Percentiles rank a stretch among this genome's conserved stretches.
These are phyloP conservation scores for Phlebiopsis flavidoalba DNA, from an alignment of 768 basidiomycete species.

Conservation along the genomic window DNA sequence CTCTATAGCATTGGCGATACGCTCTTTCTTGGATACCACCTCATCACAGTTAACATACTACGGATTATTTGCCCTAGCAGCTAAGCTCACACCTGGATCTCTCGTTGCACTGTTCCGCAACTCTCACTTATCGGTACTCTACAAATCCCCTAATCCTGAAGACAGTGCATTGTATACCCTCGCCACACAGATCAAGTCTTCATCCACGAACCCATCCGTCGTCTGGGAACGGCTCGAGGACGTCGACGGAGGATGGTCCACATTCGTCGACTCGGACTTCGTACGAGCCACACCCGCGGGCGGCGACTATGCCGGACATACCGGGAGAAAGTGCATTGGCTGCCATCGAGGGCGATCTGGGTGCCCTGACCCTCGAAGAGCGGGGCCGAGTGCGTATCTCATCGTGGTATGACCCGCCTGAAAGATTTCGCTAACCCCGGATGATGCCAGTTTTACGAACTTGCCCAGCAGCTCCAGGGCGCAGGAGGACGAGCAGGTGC, in stretches of 20 bases:
- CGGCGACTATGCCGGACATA: slow-evolving; percentile 75
- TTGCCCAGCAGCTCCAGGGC: slow-evolving; percentile 77
- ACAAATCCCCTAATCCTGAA: slow-evolving; percentile 43
- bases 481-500: slow-evolving; percentile 60
- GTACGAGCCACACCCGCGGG: slow-evolving; percentile 60
- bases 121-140: slow-evolving; percentile 85
- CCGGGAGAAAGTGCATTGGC: slow-evolving; percentile 56
- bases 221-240: slow-evolving; percentile 93
- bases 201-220: slow-evolving; percentile 64
- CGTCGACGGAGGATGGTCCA: slow-evolving; percentile 72
- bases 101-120: slow-evolving; percentile 89
- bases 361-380: slow-evolving; percentile 35
- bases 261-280: slow-evolving; percentile 76
- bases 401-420: slow-evolving; percentile 2
- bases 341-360: slow-evolving; percentile 41
- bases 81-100: slow-evolving; percentile 38
- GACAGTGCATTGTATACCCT: slow-evolving; percentile 66
- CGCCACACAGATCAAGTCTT: slow-evolving; percentile 84
- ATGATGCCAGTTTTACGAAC: slow-evolving; percentile 43
- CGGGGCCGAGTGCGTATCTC: slow-evolving; percentile 55
- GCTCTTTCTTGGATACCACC: slow-evolving; percentile 62
- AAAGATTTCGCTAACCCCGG: not conserved
- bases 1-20: slow-evolving; percentile 58
- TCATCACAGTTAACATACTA: slow-evolving; percentile 85
- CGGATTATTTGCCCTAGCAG: slow-evolving; percentile 76